Evolutionary conservation across 2,329 filamentous ascomycete species (phyloP).

Genomic region (Paecilomyces niveus): DNA sequence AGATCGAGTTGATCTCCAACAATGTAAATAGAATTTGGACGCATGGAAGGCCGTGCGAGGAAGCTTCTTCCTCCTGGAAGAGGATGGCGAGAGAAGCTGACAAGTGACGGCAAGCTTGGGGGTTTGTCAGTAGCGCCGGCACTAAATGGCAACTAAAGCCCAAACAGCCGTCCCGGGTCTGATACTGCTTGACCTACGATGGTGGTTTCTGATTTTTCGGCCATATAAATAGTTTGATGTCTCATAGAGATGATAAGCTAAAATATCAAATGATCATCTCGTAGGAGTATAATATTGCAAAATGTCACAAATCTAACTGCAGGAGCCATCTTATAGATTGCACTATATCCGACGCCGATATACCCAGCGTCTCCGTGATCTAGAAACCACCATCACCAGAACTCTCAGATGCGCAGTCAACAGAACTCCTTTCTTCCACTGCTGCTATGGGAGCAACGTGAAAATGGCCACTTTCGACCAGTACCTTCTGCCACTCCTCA

Average conservation of each 20-base stretch:
- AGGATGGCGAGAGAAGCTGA: neutral
- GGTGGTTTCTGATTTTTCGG: neutral
- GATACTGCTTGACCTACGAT: neutral
- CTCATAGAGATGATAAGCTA: neutral
- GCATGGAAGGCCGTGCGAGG: neutral
- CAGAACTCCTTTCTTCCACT: slow-evolving; percentile 8
- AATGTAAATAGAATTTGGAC: neutral
- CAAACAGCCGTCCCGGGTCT: neutral
- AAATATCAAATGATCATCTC: neutral
- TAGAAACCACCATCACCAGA: slow-evolving; percentile 8
- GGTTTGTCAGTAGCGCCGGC: neutral
- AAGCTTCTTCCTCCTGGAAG: neutral
- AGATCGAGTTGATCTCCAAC: neutral
- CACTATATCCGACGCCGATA: neutral
- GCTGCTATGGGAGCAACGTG: slow-evolving; percentile 11
- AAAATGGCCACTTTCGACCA: slow-evolving; percentile 26
- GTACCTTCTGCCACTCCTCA: slow-evolving; percentile 32
- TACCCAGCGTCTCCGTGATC: neutral
- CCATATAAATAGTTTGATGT: neutral
- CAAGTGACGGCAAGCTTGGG: neutral
- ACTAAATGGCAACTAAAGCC: neutral
- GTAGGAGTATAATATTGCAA: neutral
- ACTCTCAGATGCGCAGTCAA: slow-evolving; percentile 10
- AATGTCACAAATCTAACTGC: neutral
- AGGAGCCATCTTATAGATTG: neutral